These are phyloP conservation scores for Paecilomyces niveus DNA, from an alignment of 2,329 filamentous ascomycete species.

Conservation along the genomic window DNA sequence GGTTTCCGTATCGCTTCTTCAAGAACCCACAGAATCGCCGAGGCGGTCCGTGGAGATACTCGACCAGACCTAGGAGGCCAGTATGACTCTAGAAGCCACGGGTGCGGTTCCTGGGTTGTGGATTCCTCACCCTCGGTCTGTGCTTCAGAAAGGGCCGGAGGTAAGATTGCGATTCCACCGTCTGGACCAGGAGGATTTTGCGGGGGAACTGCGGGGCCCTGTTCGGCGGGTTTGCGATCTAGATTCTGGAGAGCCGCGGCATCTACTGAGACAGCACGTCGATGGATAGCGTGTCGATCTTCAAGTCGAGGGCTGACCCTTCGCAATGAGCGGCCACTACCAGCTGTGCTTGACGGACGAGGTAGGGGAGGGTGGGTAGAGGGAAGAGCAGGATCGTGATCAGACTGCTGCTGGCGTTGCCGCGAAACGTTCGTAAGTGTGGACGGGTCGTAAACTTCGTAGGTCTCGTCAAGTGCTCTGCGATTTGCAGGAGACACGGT, in stretches of 20 bases:
- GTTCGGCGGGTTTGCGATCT: conserved; percentile 24
- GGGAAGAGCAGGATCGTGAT: conserved; percentile 35
- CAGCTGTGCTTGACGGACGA: conserved; percentile 47
- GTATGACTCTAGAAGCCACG: conserved; percentile 38
- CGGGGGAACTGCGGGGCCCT: conserved; percentile 19
- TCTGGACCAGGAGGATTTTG: conserved; percentile 13
- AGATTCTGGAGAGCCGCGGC: conserved; percentile 23
- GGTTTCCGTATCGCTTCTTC: conserved; percentile 84
- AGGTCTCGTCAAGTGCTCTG: conserved; percentile 44
- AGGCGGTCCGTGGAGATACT: conserved; percentile 77
- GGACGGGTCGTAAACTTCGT: conserved; percentile 47
- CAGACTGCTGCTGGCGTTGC: conserved; percentile 43
- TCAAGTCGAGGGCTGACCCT: conserved; percentile 46
- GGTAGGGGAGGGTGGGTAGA: conserved; percentile 32
- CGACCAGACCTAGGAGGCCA: conserved; percentile 46
- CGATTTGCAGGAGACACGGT: conserved; percentile 38
- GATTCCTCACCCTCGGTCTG: conserved; percentile 26
- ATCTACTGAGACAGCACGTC: conserved; percentile 40
- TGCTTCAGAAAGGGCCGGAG: conserved; percentile 25
- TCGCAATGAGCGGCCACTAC: conserved; percentile 46
- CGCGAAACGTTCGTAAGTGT: conserved; percentile 36
- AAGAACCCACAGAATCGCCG: conserved; percentile 84
- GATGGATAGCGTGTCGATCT: conserved; percentile 32
- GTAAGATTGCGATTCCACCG: conserved; percentile 16
- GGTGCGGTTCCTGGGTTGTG: conserved; percentile 22